Conservation (phyloP, 345 rosid genomes). For the Euphorbia pulcherrima region DNA sequence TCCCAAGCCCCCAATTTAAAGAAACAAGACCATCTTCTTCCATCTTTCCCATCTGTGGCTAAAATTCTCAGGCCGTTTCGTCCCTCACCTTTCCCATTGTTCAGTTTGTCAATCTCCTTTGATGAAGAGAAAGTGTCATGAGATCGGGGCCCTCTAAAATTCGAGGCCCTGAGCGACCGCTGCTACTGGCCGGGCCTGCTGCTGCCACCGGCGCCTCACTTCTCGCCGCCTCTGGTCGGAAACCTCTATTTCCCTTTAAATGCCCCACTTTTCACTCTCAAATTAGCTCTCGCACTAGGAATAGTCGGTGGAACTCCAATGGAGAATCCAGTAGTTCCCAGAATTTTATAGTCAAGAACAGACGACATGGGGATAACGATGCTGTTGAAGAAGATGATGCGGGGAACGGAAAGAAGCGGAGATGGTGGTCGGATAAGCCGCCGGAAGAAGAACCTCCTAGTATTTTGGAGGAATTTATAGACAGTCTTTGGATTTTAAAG, state of each 20-base stretch:
- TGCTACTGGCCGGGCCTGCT: constrained; percentile 16
- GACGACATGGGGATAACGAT: not conserved
- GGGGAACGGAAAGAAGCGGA: constrained; percentile 24
- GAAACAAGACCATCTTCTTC: no score
- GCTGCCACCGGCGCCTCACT: not conserved
- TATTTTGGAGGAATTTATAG: constrained; percentile 36
- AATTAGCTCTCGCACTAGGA: not conserved
- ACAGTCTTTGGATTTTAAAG: constrained; percentile 43
- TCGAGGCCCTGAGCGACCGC: no score
- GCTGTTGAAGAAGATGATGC: constrained; percentile 9
- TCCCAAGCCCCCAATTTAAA: no score
- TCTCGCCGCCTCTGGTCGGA: constrained; percentile 7
- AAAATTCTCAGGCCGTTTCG: no score
- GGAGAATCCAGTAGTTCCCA: constrained; percentile 22
- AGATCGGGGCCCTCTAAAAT: no score
- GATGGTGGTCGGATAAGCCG: constrained; percentile 30
- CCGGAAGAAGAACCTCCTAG: constrained; percentile 18
- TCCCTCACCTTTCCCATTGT: no score
- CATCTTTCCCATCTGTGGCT: no score
- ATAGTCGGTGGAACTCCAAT: constrained; percentile 29
- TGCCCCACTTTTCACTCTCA: not conserved
- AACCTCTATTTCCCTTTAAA: not conserved
- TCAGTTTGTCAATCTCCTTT: no score
- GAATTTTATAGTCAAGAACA: constrained; percentile 20
- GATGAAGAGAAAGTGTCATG: no score